These are phyloP conservation scores for Auricularia heimuer DNA, from an alignment of 768 basidiomycete species.

Conservation along the genomic window DNA sequence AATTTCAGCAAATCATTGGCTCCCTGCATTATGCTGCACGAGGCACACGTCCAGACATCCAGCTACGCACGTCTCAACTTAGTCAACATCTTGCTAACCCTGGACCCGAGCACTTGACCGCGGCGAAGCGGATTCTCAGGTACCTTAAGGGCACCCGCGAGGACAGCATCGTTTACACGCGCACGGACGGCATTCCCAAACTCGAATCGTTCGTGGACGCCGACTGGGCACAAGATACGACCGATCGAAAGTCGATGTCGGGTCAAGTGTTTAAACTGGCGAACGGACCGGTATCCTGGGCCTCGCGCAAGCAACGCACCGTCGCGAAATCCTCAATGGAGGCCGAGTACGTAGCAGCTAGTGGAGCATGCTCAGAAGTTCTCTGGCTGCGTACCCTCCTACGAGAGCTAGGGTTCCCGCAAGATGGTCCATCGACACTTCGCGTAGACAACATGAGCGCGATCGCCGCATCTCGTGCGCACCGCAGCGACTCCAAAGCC, in stretches of 20 bases:
- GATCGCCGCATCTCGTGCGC: constrained; percentile 19
- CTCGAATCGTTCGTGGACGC: constrained; percentile 8
- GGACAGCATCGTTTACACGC: neutral
- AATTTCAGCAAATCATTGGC: constrained; percentile 16
- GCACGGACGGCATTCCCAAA: constrained; percentile 5
- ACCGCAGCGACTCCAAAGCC: constrained; percentile 19
- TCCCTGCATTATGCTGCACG: constrained; percentile 20
- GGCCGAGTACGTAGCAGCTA: constrained; percentile 17
- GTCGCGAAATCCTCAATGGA: constrained; percentile 15
- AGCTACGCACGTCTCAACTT: constrained; percentile 10
- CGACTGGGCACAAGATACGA: constrained; percentile 12
- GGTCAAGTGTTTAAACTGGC: too few species aligned
- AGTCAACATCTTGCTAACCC: constrained; percentile 9
- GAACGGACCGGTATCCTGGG: too few species aligned
- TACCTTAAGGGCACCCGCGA: constrained; percentile 4
- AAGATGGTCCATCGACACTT: constrained; percentile 1
- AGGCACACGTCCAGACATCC: constrained; percentile 15
- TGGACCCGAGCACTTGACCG: neutral
- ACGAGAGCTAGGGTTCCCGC: neutral
- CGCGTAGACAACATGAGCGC: constrained; percentile 14
- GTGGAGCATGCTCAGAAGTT: constrained; percentile 2
- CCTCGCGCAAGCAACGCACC: neutral
- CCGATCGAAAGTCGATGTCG: too few species aligned
- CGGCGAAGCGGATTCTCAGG: constrained; percentile 2
- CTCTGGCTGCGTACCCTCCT: constrained; percentile 2